A percentile compares a stretch with the other conserved stretches of the same genome.
phyloP scores from a whole-genome alignment of 345 rosid genomes.

The Eucalyptus pauciflora region DNA sequence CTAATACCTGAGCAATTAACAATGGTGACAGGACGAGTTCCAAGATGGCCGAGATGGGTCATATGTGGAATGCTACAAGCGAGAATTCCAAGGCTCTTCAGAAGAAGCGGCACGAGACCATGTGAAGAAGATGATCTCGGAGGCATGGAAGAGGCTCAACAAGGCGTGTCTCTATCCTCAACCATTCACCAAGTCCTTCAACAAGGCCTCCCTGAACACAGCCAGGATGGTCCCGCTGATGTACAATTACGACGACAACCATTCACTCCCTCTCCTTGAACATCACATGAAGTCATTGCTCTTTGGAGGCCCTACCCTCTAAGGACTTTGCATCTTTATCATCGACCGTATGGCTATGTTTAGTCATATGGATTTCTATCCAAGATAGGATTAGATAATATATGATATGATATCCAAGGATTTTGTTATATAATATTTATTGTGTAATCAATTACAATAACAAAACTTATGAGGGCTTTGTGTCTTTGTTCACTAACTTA shows the following conservation, averaged over 20 bases:
- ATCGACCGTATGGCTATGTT: not conserved
- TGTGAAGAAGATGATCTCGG: conserved; percentile 19
- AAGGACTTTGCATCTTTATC: not conserved
- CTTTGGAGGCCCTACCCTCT: not conserved
- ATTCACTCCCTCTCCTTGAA: conserved; percentile 27
- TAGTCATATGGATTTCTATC: not conserved
- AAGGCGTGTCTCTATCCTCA: conserved; percentile 20
- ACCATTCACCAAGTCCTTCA: conserved; percentile 20
- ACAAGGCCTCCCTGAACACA: conserved; percentile 17
- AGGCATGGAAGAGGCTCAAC: conserved; percentile 50
- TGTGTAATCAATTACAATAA: too few relatives aligned
- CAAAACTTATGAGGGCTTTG: not conserved
- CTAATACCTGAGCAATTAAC: not conserved
- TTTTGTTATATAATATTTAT: too few relatives aligned
- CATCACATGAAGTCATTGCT: conserved; percentile 13
- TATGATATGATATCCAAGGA: not conserved
- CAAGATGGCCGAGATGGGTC: conserved; percentile 37
- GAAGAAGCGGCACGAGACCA: conserved; percentile 15
- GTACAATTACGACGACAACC: conserved; percentile 33
- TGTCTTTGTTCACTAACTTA: not conserved
- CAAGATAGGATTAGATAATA: not conserved
- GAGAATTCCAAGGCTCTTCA: conserved; percentile 13
- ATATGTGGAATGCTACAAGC: conserved; percentile 38
- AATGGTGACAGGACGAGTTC: not conserved
- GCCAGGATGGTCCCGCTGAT: conserved; percentile 53